Conservation (phyloP, 345 rosid genomes). For the Cardiospermum halicacabum region DNA sequence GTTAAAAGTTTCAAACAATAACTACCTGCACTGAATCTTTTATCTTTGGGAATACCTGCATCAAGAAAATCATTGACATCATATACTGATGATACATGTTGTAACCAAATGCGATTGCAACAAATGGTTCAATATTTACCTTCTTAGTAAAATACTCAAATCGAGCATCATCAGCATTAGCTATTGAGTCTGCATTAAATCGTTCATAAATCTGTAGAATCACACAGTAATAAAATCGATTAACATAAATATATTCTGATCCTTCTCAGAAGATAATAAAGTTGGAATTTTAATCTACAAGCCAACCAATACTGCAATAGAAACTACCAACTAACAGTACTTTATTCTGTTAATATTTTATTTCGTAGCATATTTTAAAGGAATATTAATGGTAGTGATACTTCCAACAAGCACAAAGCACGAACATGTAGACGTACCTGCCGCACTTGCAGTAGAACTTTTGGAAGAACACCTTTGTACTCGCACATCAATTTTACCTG, state of each 20-base stretch:
- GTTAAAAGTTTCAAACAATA: not conserved
- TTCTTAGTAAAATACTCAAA: conserved; percentile 73
- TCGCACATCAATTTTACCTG: conserved; percentile 64
- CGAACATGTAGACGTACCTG: conserved; percentile 48
- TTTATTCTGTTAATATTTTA: not conserved
- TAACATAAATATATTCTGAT: conserved; percentile 11
- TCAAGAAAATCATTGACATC: conserved; percentile 23
- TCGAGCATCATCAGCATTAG: conserved; percentile 68
- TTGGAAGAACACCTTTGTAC: conserved; percentile 78
- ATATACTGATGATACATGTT: not conserved
- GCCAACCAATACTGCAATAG: not conserved
- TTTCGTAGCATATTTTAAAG: not conserved
- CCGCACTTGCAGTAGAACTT: conserved; percentile 70
- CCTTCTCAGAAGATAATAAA: not conserved
- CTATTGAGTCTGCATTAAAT: conserved; percentile 52
- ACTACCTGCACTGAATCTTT: conserved; percentile 80
- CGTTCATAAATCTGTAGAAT: conserved; percentile 75
- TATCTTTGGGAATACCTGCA: conserved; percentile 91
- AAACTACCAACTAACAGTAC: too few species aligned
- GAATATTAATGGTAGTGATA: not conserved
- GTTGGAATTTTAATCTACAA: not conserved
- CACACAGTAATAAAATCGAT: conserved; percentile 15
- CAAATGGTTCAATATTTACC: conserved; percentile 32
- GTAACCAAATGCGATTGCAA: not conserved
- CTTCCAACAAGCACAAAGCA: conserved; percentile 1